Base-by-base conservation (phyloP, 2,329 filamentous ascomycete genomes). In the Cladobotryum mycophilum region DNA sequence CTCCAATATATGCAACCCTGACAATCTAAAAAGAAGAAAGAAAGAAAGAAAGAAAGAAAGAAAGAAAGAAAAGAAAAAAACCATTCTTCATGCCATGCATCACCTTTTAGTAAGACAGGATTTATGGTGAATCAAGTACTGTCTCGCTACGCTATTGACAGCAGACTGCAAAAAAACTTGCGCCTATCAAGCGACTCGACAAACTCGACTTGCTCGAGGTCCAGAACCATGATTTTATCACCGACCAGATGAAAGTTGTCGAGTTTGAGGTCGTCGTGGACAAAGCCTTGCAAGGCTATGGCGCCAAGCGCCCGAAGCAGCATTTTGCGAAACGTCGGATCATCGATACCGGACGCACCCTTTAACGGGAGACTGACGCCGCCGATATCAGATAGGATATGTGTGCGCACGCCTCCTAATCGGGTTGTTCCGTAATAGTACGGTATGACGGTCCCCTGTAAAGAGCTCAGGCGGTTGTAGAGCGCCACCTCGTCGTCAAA, bases 331-430 rank as follows among this genome's bases (percentile, higher is more conserved):
- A 65, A 30, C 13, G 51, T 51, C 8, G 50, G 33, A 18, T 55
- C 48, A 15, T 48, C 43, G 11, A 61, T 44, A 1, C 58, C 47
- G 20, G 56, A 53, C n/a, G 57, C 60, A 18, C 54, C 52, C 22
- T 58, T 58, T 11, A 52, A 51, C 13, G 55, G 52, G 15, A 61
- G 33, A 15, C 48, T 55, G 15, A 36, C 35, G 3, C 59, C 59
- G 7, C 58, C 57, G 18, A 62, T 53, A 42, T 63, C 61, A 7
- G 60, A 59, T 34, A 63, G 55, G 51, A 62, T 47, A 6, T 61
- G 51, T 41, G 58, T 56, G 11, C 53, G 57, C 5, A 51, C 54
- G 14, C 54, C 56, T 13, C 50, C 49, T 40, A 57, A 58, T 6
- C 56, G 43, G 12, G 54, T 46, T 25, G 53, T 47, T 17, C 60